These are phyloP conservation scores for Aspergillus pseudonomiae DNA, from an alignment of 2,329 filamentous ascomycete species.

Conservation along the genomic window DNA sequence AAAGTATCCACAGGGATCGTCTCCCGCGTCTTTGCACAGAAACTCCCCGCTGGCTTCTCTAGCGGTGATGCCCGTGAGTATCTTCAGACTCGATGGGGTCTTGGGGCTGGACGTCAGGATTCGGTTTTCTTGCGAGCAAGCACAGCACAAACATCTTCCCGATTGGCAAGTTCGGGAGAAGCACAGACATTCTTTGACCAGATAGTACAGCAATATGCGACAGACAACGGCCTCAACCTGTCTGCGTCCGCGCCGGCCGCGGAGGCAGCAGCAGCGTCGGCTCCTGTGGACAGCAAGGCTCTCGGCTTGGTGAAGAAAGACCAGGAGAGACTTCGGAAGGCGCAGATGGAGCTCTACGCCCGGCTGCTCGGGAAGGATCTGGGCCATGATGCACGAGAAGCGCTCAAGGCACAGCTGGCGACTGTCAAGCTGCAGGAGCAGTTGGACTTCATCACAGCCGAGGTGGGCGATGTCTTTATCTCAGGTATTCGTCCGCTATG, in stretches of 20 bases:
- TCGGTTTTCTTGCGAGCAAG: slow-evolving; percentile 84
- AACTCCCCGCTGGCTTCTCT: slow-evolving; percentile 99
- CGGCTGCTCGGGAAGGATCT: slow-evolving; percentile 97
- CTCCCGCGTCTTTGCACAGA: slow-evolving; percentile 92
- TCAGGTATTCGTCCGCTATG: slow-evolving; percentile 93
- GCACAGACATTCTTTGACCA: slow-evolving; percentile 92
- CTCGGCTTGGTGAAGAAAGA: slow-evolving; percentile 97
- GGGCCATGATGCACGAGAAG: slow-evolving; percentile 80
- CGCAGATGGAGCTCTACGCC: slow-evolving; percentile 92
- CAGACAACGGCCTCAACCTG: slow-evolving; percentile 79
- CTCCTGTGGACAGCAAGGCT: slow-evolving; percentile 86
- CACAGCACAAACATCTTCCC: slow-evolving; percentile 87
- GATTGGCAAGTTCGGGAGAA: slow-evolving; percentile 85
- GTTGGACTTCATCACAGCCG: slow-evolving; percentile 82
- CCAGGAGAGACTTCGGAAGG: slow-evolving; percentile 93
- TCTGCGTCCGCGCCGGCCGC: slow-evolving; percentile 64
- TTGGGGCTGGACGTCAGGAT: slow-evolving; percentile 85
- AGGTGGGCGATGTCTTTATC: slow-evolving; percentile 96
- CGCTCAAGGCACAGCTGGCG: slow-evolving; percentile 81
- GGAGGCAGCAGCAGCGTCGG: slow-evolving; percentile 72
- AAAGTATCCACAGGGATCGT: slow-evolving; percentile 94
- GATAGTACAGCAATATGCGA: slow-evolving; percentile 85
- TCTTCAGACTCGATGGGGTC: slow-evolving; percentile 88
- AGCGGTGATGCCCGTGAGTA: slow-evolving; percentile 96
- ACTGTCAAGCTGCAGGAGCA: background rate